Base-by-base conservation (phyloP, 768 basidiomycete genomes). In the Candolleomyces efflorescens region DNA sequence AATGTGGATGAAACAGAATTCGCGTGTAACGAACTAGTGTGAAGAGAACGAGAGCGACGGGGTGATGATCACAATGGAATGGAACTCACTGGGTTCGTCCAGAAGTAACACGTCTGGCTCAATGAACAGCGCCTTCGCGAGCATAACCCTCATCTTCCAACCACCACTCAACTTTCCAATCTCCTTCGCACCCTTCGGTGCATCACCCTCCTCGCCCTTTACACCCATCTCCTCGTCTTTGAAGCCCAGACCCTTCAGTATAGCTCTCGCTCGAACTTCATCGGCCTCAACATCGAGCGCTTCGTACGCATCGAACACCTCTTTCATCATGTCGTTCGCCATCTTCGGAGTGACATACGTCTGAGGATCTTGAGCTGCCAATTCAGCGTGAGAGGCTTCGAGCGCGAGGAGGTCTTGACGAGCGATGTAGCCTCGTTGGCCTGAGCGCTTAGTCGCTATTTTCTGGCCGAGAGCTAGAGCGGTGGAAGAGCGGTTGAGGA, bases 231-330 rank as follows among this genome's bases (percentile, higher is more conserved):
- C 56, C 12, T 53, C 45, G 37, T 74, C 67, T 0, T 69, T 69
- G 68, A 89, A 89, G 0, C 87, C 86, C 2, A 90, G 71, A 1
- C 87, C 86, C 20, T 69, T 63, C 11, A 89, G 73, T 53, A 89
- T 81, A 0, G 65, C 64, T 37, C 77, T 74, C 0, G 86, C 86
- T 3, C 76, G 69, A n/a, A 71, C 69, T 59, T 79, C 80, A 26
- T 77, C 75, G 3, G 69, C 74, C 11, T 73, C 73, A 0, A 78
- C 69, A 59, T 75, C 73, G 15, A 76, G 60, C 41, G 61, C 53
- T 50, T 69, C 68, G 57, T 68, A 70, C 12, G 69, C 67, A 9
- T 61, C 63, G 38, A 70, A 69, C 5, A 71, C 60, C 24, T 73
- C 66, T 24, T 56, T 61, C 61, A 66, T 64, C 2, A 62, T 44